phyloP scores from a whole-genome alignment of 192 early-diverging fungal species.

The Coemansia sp. region DNA sequence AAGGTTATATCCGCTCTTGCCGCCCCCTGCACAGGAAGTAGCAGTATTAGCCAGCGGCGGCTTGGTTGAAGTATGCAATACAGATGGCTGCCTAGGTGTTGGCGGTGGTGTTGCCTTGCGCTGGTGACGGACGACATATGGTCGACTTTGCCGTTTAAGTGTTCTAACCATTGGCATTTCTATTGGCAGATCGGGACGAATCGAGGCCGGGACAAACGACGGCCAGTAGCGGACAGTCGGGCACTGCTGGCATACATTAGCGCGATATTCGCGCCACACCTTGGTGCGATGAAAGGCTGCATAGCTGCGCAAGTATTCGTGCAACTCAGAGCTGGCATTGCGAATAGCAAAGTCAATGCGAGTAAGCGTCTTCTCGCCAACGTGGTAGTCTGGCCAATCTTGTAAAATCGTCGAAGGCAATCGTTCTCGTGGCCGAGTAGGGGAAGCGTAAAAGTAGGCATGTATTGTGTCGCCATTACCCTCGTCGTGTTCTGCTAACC shows the following conservation, averaged over 20 bases:
- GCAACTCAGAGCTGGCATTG: background rate
- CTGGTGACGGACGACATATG: background rate
- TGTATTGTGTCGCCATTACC: background rate
- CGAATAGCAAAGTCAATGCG: conserved; percentile 22
- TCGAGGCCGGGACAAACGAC: conserved; percentile 17
- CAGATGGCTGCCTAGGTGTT: background rate
- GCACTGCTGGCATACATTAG: conserved; percentile 4
- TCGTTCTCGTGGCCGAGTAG: background rate
- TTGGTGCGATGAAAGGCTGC: background rate
- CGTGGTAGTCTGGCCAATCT: conserved; percentile 15
- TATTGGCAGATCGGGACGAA: background rate
- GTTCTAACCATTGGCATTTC: background rate
- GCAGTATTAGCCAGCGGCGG: background rate
- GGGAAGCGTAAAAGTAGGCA: conserved; percentile 15
- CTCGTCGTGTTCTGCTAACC: conserved; percentile 42
- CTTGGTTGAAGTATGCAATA: too few relatives aligned
- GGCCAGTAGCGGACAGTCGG: conserved; percentile 23
- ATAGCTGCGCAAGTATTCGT: conserved; percentile 9
- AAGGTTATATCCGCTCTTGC: conserved; percentile 32
- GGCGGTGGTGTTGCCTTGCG: background rate
- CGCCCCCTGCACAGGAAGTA: conserved; percentile 6
- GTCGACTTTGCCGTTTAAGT: background rate
- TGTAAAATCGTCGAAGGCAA: conserved; percentile 9
- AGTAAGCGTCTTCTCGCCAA: conserved; percentile 5
- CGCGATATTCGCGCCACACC: conserved; percentile 31